A percentile compares a stretch with the other conserved stretches of the same genome.
Conservation (phyloP, 2,329 filamentous ascomycete genomes). For the Pestalotiopsis sp. region DNA sequence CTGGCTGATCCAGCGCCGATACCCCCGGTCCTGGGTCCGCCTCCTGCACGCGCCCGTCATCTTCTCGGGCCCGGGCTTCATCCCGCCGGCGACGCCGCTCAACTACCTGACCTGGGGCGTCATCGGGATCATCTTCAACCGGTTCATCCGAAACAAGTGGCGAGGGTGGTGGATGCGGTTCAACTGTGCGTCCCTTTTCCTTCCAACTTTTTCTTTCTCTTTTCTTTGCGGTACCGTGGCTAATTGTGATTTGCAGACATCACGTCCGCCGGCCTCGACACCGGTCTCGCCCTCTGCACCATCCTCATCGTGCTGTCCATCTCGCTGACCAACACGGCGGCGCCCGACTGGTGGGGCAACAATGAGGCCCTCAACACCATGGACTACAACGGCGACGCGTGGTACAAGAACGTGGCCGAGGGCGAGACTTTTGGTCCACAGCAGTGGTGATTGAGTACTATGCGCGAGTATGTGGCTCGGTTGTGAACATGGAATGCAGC, state of each 20-base stretch:
- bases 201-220: neutral
- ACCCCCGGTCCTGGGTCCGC: constrained; percentile 43
- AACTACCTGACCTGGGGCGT: constrained; percentile 51
- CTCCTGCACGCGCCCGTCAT: constrained; percentile 56
- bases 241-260: constrained; percentile 23
- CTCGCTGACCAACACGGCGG: constrained; percentile 27
- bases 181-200: neutral
- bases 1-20: constrained; percentile 48
- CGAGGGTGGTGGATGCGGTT: constrained; percentile 17
- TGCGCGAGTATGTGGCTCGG: neutral
- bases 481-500: neutral
- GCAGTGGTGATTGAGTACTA: constrained; percentile 21
- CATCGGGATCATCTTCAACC: constrained; percentile 52
- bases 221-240: neutral
- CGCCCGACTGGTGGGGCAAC: constrained; percentile 48
- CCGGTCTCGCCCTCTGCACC: constrained; percentile 46
- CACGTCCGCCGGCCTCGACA: constrained; percentile 51
- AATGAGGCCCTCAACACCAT: constrained; percentile 35
- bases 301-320: constrained; percentile 53
- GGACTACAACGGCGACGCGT: constrained; percentile 35
- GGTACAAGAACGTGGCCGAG: constrained; percentile 30
- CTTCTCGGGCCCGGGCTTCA: constrained; percentile 48
- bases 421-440: constrained; percentile 43
- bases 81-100: constrained; percentile 56
- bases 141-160: constrained; percentile 44